These are phyloP conservation scores for Sporothrix curviconia DNA, from an alignment of 2,329 filamentous ascomycete genomes.

Conservation along the genomic window DNA sequence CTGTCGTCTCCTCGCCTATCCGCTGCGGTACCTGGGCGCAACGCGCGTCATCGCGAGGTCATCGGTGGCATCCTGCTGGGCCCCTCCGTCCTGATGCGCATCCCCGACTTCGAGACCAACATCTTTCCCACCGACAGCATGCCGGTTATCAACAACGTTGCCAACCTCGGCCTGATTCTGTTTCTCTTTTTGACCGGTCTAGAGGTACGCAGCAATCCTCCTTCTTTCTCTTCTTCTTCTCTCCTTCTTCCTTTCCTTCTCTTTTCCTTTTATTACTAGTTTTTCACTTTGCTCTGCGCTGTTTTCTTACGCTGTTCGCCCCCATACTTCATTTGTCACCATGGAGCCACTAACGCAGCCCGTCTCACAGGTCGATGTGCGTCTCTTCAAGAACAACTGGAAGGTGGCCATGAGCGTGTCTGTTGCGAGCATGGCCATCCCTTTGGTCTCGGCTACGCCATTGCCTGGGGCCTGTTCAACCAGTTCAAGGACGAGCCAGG, in stretches of 20 bases:
- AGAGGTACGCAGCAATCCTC: constrained; percentile 39
- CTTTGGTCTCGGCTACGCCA: constrained; percentile 72
- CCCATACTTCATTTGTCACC: too few relatives aligned
- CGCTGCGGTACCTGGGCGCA: constrained; percentile 63
- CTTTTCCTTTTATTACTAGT: too few relatives aligned
- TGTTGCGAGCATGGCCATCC: constrained; percentile 70
- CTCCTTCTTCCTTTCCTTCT: too few relatives aligned
- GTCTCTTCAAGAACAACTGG: constrained; percentile 75
- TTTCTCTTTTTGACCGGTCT: constrained; percentile 85
- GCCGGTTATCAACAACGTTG: constrained; percentile 67
- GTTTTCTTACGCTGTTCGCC: too few relatives aligned
- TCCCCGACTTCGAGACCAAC: constrained; percentile 66
- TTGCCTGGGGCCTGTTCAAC: constrained; percentile 75
- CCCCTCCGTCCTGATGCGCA: constrained; percentile 80
- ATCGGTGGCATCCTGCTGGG: constrained; percentile 74
- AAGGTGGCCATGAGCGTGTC: constrained; percentile 70
- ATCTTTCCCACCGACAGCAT: constrained; percentile 76
- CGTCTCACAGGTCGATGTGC: constrained; percentile 58
- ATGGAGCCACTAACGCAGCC: background rate
- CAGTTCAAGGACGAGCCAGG: constrained; percentile 51
- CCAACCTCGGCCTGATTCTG: constrained; percentile 75
- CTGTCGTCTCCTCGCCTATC: constrained; percentile 65
- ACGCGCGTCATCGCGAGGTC: constrained; percentile 68
- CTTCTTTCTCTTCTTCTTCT: background rate
- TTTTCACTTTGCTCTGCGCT: too few relatives aligned